These are phyloP conservation scores for Breviolum minutum DNA, from an alignment of 73 alveolate species.

Conservation along the genomic window DNA sequence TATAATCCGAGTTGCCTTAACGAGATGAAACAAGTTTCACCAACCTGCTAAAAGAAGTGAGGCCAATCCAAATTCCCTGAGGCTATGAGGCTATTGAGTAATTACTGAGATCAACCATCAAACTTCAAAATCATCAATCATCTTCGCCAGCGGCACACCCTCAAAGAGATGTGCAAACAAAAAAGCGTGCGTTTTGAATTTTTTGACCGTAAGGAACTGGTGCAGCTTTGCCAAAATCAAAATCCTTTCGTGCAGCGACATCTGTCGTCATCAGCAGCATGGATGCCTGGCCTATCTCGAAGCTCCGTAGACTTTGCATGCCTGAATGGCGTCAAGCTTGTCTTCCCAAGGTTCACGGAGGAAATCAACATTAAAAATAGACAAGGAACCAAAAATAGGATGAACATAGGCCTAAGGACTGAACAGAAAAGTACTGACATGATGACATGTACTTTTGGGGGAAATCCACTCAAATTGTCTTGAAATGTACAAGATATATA, in stretches of 20 bases:
- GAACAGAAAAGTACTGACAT: background rate
- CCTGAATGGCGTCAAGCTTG: background rate
- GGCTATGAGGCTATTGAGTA: background rate
- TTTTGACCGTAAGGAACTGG: background rate
- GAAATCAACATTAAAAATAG: too few relatives aligned
- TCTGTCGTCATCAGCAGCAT: slow-evolving; percentile 80
- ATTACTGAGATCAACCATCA: background rate
- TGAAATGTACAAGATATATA: too few relatives aligned
- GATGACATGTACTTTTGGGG: too few relatives aligned
- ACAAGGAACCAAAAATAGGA: background rate
- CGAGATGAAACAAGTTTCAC: too few relatives aligned
- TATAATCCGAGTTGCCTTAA: too few relatives aligned
- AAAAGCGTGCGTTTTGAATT: too few relatives aligned
- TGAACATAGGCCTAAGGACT: background rate
- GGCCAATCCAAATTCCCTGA: too few relatives aligned
- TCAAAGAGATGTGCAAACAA: background rate
- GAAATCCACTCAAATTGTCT: too few relatives aligned
- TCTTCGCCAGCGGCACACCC: too few relatives aligned
- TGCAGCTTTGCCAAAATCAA: slow-evolving; percentile 69
- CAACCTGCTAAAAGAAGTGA: too few relatives aligned
- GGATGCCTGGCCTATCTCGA: slow-evolving; percentile 40
- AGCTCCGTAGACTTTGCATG: slow-evolving; percentile 44
- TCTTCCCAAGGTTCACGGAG: too few relatives aligned
- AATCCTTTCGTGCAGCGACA: slow-evolving; percentile 59
- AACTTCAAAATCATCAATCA: too few relatives aligned